Evolutionary conservation across 176 grass and related monocot genomes (phyloP), one percentile per base, ranked within the genome.

Genomic region (Ampelocalamus luodianensis): DNA sequence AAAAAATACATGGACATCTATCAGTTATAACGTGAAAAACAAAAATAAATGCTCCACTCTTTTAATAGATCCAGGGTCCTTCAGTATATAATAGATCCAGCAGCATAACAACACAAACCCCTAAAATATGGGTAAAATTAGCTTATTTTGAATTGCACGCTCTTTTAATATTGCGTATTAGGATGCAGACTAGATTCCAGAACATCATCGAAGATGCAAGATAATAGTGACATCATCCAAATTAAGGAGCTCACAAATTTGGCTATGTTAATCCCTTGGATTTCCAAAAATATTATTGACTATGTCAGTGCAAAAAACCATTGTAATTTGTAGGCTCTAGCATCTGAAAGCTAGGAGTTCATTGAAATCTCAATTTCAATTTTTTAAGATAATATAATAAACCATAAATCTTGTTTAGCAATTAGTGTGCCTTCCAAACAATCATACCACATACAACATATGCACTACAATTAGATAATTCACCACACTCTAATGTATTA

Each of bases 81-180:
- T 13, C 13, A n/a, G 16, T 62, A 24, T 36, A 74, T 51, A 83
- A 37, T 17, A 39, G 13, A 74, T 38, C 58, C 68, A 84, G 71
- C 32, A 84, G 13, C 32, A 66, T 46, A 51, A 39, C 17, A 44
- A 26, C 18, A 13, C 71, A 74, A 74, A 62, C 5, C 22, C 20
- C 42, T 74, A 63, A 74, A 76, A 43, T 27, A 60, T 59, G 55
- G 1, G 8, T 10, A 61, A 76, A 22, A 49, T 54, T 32, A 50
- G 82, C 13, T 68, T 37, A 22, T 58, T 43, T 7, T 24, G 8
- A 70, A 70, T 27, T 46, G 0, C 40, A 5, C 10, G 10, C 29
- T 6, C 26, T 36, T 44, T 63, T 11, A n/a, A 68, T 44, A 68
- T 43, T 59, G 4, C 2, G 4, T 50, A 62, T 58, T 77, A 43